These are phyloP conservation scores for Hawksworthiomyces lignivorus DNA, from an alignment of 2,329 filamentous ascomycete species.

Conservation along the genomic window DNA sequence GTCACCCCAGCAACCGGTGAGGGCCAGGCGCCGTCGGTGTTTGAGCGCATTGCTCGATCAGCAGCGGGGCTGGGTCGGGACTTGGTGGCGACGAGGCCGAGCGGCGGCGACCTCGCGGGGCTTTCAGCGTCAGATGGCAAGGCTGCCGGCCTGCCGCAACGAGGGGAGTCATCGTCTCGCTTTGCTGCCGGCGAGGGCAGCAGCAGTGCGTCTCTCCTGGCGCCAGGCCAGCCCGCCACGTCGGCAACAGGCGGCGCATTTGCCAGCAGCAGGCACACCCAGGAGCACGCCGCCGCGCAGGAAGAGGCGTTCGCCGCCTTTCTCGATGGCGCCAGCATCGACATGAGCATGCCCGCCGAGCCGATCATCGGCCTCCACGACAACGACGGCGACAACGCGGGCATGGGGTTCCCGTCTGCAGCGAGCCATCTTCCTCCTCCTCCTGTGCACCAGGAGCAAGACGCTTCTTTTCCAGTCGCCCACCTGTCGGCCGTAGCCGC, in stretches of 20 bases:
- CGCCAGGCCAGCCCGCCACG: not conserved
- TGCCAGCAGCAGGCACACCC: too few relatives aligned
- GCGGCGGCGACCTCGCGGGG: slow-evolving; percentile 11
- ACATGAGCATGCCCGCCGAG: slow-evolving; percentile 6
- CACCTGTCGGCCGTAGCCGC: slow-evolving; percentile 22
- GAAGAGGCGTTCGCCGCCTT: slow-evolving; percentile 31
- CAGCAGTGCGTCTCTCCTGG: too few relatives aligned
- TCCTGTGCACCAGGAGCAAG: too few relatives aligned
- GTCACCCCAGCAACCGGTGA: not conserved
- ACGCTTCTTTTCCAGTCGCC: too few relatives aligned
- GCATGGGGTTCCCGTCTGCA: too few relatives aligned
- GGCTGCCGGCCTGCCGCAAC: not conserved
- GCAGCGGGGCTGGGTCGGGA: slow-evolving; percentile 19
- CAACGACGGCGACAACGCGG: not conserved
- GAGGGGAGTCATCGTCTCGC: too few relatives aligned
- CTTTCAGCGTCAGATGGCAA: slow-evolving; percentile 13
- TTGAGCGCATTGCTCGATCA: slow-evolving; percentile 22
- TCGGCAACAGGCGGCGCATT: not conserved
- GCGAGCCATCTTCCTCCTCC: too few relatives aligned
- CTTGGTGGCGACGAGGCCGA: slow-evolving; percentile 16
- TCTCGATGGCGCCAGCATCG: slow-evolving; percentile 19
- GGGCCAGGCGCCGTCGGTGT: not conserved
- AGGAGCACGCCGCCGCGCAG: slow-evolving; percentile 22
- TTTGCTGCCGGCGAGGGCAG: too few relatives aligned
- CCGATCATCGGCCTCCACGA: slow-evolving; percentile 3